Evolutionary conservation across 495 filamentous ascomycete genomes (phyloP).

Genomic region (Coniosporium apollinis): DNA sequence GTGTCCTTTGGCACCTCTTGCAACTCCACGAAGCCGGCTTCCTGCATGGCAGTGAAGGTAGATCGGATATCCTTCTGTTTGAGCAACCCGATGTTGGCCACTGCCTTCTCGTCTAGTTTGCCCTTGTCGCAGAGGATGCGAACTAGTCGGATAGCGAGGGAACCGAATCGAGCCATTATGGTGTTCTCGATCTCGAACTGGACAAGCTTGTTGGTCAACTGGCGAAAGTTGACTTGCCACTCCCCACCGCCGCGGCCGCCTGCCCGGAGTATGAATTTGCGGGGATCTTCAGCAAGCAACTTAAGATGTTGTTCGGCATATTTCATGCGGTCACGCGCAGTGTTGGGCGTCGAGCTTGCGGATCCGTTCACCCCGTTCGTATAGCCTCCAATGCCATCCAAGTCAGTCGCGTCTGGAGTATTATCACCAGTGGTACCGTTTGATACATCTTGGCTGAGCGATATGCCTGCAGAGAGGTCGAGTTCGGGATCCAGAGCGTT

Average conservation of each 20-base stretch:
- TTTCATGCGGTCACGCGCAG: slow-evolving; percentile 24
- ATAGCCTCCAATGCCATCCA: neutral
- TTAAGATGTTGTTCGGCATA: slow-evolving; percentile 63
- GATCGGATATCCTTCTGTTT: slow-evolving; percentile 65
- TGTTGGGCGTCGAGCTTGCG: neutral
- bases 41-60: slow-evolving; percentile 65
- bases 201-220: slow-evolving; percentile 47
- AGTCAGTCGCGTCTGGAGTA: neutral
- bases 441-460: neutral
- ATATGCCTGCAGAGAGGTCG: slow-evolving; percentile 11
- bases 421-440: slow-evolving; percentile 1
- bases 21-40: slow-evolving; percentile 64
- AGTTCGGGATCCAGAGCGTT: slow-evolving; percentile 5
- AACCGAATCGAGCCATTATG: slow-evolving; percentile 56
- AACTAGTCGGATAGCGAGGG: slow-evolving; percentile 55
- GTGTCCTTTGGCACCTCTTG: slow-evolving; percentile 84
- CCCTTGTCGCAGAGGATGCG: slow-evolving; percentile 72
- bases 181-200: slow-evolving; percentile 62
- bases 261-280: slow-evolving; percentile 46
- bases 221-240: slow-evolving; percentile 66
- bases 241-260: slow-evolving; percentile 40
- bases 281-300: slow-evolving; percentile 54
- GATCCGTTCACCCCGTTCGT: slow-evolving; percentile 2
- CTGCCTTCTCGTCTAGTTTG: slow-evolving; percentile 77
- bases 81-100: slow-evolving; percentile 57